Evolutionary conservation across 768 basidiomycete species (phyloP), one percentile per base, ranked within the genome.

Genomic region (Rhodotorula graminis): DNA sequence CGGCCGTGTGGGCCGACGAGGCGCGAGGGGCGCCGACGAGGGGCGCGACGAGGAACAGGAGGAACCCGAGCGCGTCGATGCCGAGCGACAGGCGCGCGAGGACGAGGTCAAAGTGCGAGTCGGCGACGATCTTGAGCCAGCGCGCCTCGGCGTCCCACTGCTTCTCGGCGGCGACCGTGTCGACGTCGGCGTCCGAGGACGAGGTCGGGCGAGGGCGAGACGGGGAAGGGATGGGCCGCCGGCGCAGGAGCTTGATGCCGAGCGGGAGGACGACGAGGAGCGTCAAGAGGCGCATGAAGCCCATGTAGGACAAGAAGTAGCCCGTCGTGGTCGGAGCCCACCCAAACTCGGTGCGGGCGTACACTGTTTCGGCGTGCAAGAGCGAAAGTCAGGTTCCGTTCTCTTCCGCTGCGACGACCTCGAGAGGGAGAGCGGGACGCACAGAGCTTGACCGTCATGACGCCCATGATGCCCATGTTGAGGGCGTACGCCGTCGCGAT

Each of bases 401-500:
- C 8, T 2, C 19, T 2, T 3, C 8, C 33, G 25, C 0, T 2
- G 0, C 3, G 33, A 18, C 6, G 23, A 44, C 40, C 8, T 37
- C 37, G 37, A 37, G 40, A 50, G 18, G 25, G n/a, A 12, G n/a
- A 19, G 12, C 2, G 5, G 31, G 18, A 46, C 69, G 47, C 23
- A 64, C 69, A 50, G 2, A 71, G 61, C 37, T 73, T 73, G 60
- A 60, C 40, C 44, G 37, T 42, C 67, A 69, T 53, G 47, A 62
- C 58, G 21, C 65, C 72, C 59, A 80, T 77, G 1, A 77, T 69
- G 56, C 77, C 66, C 60, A 75, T 77, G 62, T 80, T 80, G 16
- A 78, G n/a, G 18, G 64, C 44, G 33, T 62, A 77, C 2, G 73
- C 79, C 27, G 72, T 19, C 18, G 81, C 82, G 2, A 81, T 64